Conservation (phyloP, 176 grass and related monocot genomes). For the Carex scoparia region DNA sequence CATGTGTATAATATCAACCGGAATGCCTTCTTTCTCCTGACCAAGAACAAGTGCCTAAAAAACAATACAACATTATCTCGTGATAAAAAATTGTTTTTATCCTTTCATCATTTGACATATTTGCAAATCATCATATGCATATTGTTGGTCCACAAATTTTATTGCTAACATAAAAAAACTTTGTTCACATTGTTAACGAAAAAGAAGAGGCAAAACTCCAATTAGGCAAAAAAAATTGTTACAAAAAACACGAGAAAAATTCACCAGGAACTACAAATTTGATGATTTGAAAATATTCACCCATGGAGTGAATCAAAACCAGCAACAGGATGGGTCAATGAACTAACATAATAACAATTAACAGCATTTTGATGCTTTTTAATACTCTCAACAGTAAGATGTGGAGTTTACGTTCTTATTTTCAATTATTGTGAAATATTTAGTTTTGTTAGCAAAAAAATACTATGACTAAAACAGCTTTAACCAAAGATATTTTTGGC, state of each 20-base stretch:
- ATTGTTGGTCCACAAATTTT: background rate
- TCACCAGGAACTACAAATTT: background rate
- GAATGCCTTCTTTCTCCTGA: slow-evolving; percentile 84
- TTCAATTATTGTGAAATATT: background rate
- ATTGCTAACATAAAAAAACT: background rate
- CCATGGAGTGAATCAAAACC: background rate
- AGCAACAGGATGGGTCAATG: background rate
- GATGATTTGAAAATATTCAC: background rate
- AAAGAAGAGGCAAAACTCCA: background rate
- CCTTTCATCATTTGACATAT: background rate
- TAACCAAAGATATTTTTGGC: background rate
- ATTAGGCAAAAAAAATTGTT: background rate
- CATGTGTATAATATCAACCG: slow-evolving; percentile 73
- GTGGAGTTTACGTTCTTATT: background rate
- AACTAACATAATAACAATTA: background rate
- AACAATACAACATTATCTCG: background rate
- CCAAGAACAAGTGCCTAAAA: slow-evolving; percentile 65
- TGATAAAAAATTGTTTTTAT: background rate
- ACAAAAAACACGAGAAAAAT: background rate
- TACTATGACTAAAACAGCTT: background rate
- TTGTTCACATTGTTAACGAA: too few species aligned
- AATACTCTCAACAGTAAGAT: background rate
- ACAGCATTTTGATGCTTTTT: background rate
- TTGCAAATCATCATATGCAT: background rate
- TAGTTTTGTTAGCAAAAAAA: background rate